A percentile compares a stretch with the other conserved stretches of the same genome.
Evolutionary conservation across 805 yeast species (phyloP).

Genomic region (Candida pseudofarinosa): DNA sequence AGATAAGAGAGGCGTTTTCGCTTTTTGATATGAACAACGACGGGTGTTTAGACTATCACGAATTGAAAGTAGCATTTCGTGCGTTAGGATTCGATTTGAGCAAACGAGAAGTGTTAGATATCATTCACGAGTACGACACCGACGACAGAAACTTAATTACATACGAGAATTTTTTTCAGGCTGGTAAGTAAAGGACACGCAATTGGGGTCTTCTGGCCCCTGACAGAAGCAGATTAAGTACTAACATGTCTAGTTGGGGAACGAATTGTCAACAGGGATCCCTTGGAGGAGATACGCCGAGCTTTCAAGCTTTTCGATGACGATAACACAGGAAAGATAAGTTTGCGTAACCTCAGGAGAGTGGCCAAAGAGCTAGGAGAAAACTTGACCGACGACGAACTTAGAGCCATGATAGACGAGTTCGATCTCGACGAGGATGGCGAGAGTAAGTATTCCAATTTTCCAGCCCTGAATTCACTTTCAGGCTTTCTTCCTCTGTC

Average conservation of each 20-base stretch:
- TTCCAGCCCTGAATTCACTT: too few relatives aligned
- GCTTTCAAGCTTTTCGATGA: conserved; percentile 90
- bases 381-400: conserved; percentile 84
- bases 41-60: conserved; percentile 88
- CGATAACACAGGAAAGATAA: conserved; percentile 81
- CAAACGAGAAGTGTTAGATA: conserved; percentile 67
- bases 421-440: conserved; percentile 97
- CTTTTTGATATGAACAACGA: conserved; percentile 91
- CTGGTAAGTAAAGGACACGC: conserved; percentile 50
- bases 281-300: conserved; percentile 83
- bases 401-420: conserved; percentile 95
- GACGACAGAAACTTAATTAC: conserved; percentile 69
- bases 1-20: conserved; percentile 86
- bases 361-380: conserved; percentile 94
- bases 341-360: conserved; percentile 74
- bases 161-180: conserved; percentile 76
- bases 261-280: conserved; percentile 82
- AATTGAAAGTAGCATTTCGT: conserved; percentile 85
- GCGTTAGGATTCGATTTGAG: conserved; percentile 88
- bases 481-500: too few relatives aligned
- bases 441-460: conserved; percentile 50
- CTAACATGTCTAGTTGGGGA: conserved; percentile 53
- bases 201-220: too few relatives aligned
- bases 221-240: too few relatives aligned
- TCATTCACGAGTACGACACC: conserved; percentile 77